Percentiles rank a stretch among this genome's conserved stretches.
Conservation (phyloP, 768 basidiomycete genomes). For the Psilocybe cyanescens region DNA sequence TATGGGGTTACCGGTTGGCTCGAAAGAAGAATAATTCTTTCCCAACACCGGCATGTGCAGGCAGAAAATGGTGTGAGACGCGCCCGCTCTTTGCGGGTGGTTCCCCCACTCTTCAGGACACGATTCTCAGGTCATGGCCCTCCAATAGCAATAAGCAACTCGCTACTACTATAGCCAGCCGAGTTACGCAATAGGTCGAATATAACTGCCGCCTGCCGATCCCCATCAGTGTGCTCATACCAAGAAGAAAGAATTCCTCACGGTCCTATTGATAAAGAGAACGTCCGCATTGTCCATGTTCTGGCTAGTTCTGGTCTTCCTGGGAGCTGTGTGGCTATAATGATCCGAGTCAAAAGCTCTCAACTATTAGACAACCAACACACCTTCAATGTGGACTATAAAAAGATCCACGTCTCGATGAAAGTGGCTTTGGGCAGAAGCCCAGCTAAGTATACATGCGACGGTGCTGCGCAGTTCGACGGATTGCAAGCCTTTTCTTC, state of each 20-base stretch:
- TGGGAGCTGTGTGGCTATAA: not conserved
- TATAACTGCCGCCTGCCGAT: slow-evolving; percentile 1
- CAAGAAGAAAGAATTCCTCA: slow-evolving; percentile 12
- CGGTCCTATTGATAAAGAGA: slow-evolving; percentile 11
- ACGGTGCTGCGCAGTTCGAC: no score
- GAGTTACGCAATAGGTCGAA: slow-evolving; percentile 9
- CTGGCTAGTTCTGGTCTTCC: no score
- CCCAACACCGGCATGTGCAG: slow-evolving; percentile 8
- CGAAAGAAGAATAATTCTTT: not conserved
- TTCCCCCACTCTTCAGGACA: not conserved
- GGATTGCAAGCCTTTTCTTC: no score
- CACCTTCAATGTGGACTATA: no score
- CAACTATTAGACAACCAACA: no score
- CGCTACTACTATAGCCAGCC: slow-evolving; percentile 1
- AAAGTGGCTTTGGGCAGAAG: no score
- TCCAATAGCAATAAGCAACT: slow-evolving; percentile 4
- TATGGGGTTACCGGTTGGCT: not conserved
- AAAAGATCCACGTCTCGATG: no score
- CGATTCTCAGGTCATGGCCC: slow-evolving; percentile 8
- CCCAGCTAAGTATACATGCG: no score
- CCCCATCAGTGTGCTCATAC: slow-evolving; percentile 10
- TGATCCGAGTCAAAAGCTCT: slow-evolving; percentile 7
- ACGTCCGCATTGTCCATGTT: slow-evolving; percentile 1
- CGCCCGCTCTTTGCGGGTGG: slow-evolving; percentile 13
- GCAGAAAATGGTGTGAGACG: slow-evolving; percentile 19